Evolutionary conservation across 2,329 filamentous ascomycete genomes (phyloP).

Genomic region (Fusarium caatingaense): DNA sequence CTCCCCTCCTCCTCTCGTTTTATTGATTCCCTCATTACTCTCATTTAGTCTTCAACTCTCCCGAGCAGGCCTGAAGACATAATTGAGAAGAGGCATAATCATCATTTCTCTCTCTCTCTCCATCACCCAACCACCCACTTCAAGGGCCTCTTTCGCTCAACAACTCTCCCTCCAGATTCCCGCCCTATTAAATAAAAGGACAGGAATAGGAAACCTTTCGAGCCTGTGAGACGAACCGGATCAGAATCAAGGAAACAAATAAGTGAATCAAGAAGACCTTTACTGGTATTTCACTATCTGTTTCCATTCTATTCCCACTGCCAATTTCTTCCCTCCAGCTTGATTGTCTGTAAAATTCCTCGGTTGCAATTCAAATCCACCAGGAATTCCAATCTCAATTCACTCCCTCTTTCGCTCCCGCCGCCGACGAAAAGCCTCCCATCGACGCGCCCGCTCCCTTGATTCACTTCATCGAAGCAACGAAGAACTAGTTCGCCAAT

Average conservation of each 20-base stretch:
- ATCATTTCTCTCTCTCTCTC: conserved; percentile 39
- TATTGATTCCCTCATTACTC: conserved; percentile 63
- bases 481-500: conserved; percentile 38
- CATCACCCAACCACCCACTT: conserved; percentile 25
- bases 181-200: conserved; percentile 45
- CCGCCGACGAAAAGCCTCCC: conserved; percentile 34
- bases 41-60: conserved; percentile 61
- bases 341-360: conserved; percentile 54
- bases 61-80: conserved; percentile 53
- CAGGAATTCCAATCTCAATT: conserved; percentile 54
- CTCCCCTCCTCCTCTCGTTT: conserved; percentile 55
- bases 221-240: conserved; percentile 44
- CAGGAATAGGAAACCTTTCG: conserved; percentile 36
- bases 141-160: conserved; percentile 14
- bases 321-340: conserved; percentile 36
- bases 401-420: conserved; percentile 40
- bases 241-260: conserved; percentile 41
- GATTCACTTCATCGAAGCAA: conserved; percentile 39
- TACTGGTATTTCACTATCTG: conserved; percentile 54
- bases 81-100: conserved; percentile 49
- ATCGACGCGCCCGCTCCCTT: conserved; percentile 49
- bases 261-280: conserved; percentile 53
- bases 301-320: conserved; percentile 36
- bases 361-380: conserved; percentile 48
- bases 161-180: conserved; percentile 27